Evolutionary conservation across 2,329 filamentous ascomycete genomes (phyloP), one percentile per base, ranked within the genome.

Genomic region (Mycosphaerella sp.): DNA sequence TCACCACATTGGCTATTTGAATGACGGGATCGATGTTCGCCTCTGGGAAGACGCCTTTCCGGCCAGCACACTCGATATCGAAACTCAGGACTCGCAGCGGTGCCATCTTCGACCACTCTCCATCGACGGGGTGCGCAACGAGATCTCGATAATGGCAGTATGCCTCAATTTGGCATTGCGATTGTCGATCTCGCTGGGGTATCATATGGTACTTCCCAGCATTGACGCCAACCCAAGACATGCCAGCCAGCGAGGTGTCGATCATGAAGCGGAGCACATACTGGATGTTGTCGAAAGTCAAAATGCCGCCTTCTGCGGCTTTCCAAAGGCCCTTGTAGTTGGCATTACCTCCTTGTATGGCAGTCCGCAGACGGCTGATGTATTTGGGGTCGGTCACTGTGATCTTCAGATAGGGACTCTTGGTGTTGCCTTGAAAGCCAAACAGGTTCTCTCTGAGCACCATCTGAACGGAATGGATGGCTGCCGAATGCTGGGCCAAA

Each of bases 221-320:
- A 17, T 87, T 85, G 14, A 85, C 87, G 69, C 95, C 89, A 0
- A 97, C 89, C 93, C 93, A 98, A 1, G 89, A 91, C 93, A 98
- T 98, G 57, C 93, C 93, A 50, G 86, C 79, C 40, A 98, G 85
- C 79, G 90, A 86, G 60, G 87, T 94, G 69, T 98, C 93, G 44
- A 98, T 91, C 93, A 98, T 98, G 71, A 98, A 97, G 45, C 93
- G 81, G 59, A 97, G 72, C 21, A 97, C 82, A 66, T 96, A 98
- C 75, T 95, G 88, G 51, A 98, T 90, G 60, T 85, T 96, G 74
- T 98, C 93, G 63, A 91, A 98, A 0, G 93, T 97, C 68, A 90
- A 79, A 58, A 97, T 82, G 16, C 86, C 86, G 16, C 79, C 80
- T 6, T 80, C 79, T 13, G 77, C 74, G 16, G 75, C 79, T 59